Evolutionary conservation across 768 basidiomycete species (phyloP).

Genomic region (Amanita pallidorosea): DNA sequence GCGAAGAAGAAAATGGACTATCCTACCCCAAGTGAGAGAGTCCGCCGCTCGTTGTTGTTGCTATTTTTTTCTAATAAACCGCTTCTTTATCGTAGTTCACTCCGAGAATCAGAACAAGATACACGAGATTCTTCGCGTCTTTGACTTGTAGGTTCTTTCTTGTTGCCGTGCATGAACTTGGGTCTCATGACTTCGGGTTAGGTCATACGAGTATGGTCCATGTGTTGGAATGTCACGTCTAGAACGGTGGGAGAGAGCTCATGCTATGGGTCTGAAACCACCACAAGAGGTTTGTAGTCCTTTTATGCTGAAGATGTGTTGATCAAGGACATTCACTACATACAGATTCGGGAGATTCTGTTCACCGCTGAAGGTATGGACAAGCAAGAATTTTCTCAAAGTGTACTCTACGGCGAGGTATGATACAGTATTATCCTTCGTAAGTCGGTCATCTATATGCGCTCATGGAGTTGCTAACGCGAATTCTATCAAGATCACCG

Average conservation of each 20-base stretch:
- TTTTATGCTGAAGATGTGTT: not conserved
- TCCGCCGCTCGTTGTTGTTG: not conserved
- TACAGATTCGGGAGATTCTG: slow-evolving; percentile 71
- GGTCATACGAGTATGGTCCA: slow-evolving; percentile 74
- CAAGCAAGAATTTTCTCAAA: slow-evolving; percentile 41
- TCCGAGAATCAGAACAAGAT: slow-evolving; percentile 47
- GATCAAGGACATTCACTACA: not conserved
- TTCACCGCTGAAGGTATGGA: slow-evolving; percentile 54
- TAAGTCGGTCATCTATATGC: not conserved
- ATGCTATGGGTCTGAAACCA: slow-evolving; percentile 67
- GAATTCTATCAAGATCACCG: too few species aligned
- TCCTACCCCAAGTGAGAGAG: slow-evolving; percentile 39
- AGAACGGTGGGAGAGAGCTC: slow-evolving; percentile 82
- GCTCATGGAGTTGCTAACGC: not conserved
- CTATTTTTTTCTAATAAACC: not conserved
- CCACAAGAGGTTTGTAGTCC: slow-evolving; percentile 52
- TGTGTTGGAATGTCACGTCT: slow-evolving; percentile 72
- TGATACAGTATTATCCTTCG: not conserved
- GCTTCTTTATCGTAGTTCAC: slow-evolving; percentile 46
- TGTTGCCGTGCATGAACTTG: not conserved
- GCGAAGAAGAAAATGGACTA: slow-evolving; percentile 45
- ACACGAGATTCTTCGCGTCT: slow-evolving; percentile 66
- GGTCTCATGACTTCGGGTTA: slow-evolving; percentile 17
- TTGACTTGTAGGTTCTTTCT: slow-evolving; percentile 47
- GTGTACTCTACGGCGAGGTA: slow-evolving; percentile 40